Evolutionary conservation across 2,329 filamentous ascomycete genomes (phyloP).

Genomic region (Zymoseptoria crescenta): DNA sequence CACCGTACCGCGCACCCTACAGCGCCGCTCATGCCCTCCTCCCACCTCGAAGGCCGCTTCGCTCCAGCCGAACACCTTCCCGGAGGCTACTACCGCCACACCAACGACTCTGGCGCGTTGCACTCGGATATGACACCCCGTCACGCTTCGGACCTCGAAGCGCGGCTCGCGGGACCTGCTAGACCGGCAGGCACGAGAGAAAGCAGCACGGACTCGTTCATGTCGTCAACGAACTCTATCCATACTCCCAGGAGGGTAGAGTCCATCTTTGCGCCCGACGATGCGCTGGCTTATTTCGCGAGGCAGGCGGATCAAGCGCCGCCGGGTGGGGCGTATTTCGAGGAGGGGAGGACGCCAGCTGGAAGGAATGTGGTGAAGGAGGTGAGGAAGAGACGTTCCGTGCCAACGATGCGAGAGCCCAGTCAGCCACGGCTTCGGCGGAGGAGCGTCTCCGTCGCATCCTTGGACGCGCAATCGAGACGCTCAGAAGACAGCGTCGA

Average conservation of each 20-base stretch:
- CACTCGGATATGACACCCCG: constrained; percentile 42
- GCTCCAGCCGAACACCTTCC: constrained; percentile 60
- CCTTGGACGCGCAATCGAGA: constrained; percentile 3
- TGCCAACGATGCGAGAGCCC: not conserved
- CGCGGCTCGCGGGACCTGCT: constrained; percentile 6
- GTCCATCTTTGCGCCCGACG: constrained; percentile 67
- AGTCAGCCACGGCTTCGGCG: not conserved
- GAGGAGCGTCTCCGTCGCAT: not conserved
- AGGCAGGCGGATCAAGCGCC: constrained; percentile 47
- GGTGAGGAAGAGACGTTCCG: not conserved
- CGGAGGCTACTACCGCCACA: constrained; percentile 61
- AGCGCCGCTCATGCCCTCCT: constrained; percentile 63
- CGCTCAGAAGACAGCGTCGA: constrained; percentile 10
- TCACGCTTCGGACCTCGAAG: constrained; percentile 18
- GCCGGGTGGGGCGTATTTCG: constrained; percentile 36
- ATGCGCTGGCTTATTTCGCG: constrained; percentile 64
- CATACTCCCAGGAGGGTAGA: constrained; percentile 63
- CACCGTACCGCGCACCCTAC: constrained; percentile 41
- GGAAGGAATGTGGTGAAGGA: not conserved
- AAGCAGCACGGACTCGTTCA: constrained; percentile 47
- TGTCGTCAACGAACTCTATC: constrained; percentile 58
- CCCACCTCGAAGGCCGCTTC: constrained; percentile 71
- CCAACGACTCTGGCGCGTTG: constrained; percentile 59
- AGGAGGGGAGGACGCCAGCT: constrained; percentile 31
- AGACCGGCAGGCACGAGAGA: constrained; percentile 6